Conservation (phyloP, 1,139 yeast species). For the Taiozyma onychis region DNA sequence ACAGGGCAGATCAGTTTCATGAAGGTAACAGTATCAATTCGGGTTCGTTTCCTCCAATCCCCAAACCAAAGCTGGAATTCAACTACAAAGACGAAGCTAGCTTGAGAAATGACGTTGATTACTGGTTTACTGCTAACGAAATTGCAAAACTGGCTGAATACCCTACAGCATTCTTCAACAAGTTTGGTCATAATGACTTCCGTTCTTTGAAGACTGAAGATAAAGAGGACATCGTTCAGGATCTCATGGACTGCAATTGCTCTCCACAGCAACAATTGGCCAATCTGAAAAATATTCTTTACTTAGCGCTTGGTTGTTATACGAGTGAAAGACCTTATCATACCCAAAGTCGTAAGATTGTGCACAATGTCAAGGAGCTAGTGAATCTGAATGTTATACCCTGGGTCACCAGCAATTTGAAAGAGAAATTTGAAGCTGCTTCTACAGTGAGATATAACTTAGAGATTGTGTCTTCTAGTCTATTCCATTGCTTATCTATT, state of each 20-base stretch:
- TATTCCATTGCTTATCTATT: constrained; percentile 45
- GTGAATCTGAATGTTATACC: constrained; percentile 6
- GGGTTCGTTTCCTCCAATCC: constrained; percentile 22
- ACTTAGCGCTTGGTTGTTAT: constrained; percentile 41
- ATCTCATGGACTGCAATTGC: constrained; percentile 1
- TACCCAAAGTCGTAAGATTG: constrained; percentile 35
- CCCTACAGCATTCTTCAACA: constrained; percentile 4
- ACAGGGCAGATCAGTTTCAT: constrained; percentile 30
- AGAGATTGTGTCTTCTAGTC: constrained; percentile 16
- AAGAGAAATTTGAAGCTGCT: constrained; percentile 4
- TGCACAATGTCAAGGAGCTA: constrained; percentile 17
- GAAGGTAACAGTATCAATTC: constrained; percentile 8
- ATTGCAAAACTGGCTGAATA: constrained; percentile 24
- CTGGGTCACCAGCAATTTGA: constrained; percentile 4
- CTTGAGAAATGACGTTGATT: constrained; percentile 44
- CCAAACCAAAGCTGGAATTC: constrained; percentile 41
- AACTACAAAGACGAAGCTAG: constrained; percentile 36
- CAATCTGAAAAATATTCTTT: constrained; percentile 23
- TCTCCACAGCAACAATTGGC: not conserved
- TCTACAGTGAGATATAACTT: constrained; percentile 2
- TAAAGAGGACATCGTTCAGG: constrained; percentile 15
- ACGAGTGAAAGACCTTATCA: constrained; percentile 25
- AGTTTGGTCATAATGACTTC: constrained; percentile 8
- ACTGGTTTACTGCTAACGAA: constrained; percentile 61
- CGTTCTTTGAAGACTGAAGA: constrained; percentile 18